phyloP scores from a whole-genome alignment of 129 eudicot species.

The Logfia minima region DNA sequence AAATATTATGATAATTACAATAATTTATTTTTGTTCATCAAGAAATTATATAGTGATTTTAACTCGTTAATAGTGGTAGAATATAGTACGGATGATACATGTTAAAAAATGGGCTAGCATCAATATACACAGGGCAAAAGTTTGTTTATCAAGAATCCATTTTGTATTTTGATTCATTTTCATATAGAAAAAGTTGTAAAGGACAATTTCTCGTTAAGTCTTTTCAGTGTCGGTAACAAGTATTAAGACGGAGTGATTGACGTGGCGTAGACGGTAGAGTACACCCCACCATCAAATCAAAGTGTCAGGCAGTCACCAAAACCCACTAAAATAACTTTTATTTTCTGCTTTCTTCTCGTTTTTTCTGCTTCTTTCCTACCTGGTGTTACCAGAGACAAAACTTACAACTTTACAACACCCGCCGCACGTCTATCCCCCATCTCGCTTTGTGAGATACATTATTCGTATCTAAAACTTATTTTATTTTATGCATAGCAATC shows the following conservation, averaged over 20 bases:
- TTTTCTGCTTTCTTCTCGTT: neutral
- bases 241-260: conserved; percentile 26
- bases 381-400: conserved; percentile 11
- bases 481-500: too few relatives aligned
- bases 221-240: conserved; percentile 37
- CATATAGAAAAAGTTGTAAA: neutral
- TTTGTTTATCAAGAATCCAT: too few relatives aligned
- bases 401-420: conserved; percentile 25
- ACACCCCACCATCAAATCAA: conserved; percentile 47
- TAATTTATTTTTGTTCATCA: too few relatives aligned
- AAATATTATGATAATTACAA: too few relatives aligned
- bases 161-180: too few relatives aligned
- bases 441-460: too few relatives aligned
- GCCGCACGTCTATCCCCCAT: neutral
- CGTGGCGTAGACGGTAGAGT: conserved; percentile 10
- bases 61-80: too few relatives aligned
- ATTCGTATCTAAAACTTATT: too few relatives aligned
- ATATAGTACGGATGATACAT: too few relatives aligned
- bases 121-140: too few relatives aligned
- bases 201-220: conserved; percentile 35
- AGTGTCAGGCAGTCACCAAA: conserved; percentile 19
- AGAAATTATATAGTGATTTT: too few relatives aligned
- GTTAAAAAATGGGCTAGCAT: too few relatives aligned
- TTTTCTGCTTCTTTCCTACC: neutral
- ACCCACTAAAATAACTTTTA: conserved; percentile 7